These are phyloP conservation scores for Oehlia diaphana DNA, from an alignment of 192 early-diverging fungal species.

Conservation along the genomic window DNA sequence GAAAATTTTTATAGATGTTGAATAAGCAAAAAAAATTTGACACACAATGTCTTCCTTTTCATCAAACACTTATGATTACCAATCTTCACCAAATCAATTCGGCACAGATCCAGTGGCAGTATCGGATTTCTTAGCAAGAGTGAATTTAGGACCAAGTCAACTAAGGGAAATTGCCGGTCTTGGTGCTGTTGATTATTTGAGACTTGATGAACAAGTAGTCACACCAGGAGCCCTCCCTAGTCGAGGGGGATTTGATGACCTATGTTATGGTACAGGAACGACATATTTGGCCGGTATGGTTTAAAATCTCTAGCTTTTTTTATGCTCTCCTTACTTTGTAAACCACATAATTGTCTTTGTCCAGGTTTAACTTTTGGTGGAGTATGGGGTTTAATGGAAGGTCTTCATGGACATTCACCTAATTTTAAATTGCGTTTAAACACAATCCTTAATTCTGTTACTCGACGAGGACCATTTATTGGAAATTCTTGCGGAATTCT, in stretches of 20 bases:
- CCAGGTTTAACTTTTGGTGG: constrained; percentile 65
- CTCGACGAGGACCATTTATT: constrained; percentile 80
- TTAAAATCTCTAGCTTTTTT: background rate
- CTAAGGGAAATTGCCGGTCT: constrained; percentile 43
- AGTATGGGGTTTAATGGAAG: constrained; percentile 74
- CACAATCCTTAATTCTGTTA: constrained; percentile 79
- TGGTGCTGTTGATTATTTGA: constrained; percentile 57
- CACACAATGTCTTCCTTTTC: background rate
- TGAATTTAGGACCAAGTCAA: constrained; percentile 10
- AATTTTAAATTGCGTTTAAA: constrained; percentile 80
- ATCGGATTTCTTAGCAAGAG: constrained; percentile 15
- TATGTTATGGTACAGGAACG: constrained; percentile 82
- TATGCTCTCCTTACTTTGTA: background rate
- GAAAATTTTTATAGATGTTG: background rate
- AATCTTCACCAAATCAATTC: background rate
- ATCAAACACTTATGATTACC: background rate
- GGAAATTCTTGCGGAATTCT: constrained; percentile 81
- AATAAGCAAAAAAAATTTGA: background rate
- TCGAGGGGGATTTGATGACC: constrained; percentile 77
- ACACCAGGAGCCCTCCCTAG: constrained; percentile 56
- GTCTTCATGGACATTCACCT: constrained; percentile 58
- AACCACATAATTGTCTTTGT: background rate
- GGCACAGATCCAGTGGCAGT: constrained; percentile 10
- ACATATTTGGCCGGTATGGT: constrained; percentile 67
- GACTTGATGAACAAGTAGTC: constrained; percentile 40